phyloP scores from a whole-genome alignment of 1,284 basidiomycete genomes.

The Ceratobasidium sp. region DNA sequence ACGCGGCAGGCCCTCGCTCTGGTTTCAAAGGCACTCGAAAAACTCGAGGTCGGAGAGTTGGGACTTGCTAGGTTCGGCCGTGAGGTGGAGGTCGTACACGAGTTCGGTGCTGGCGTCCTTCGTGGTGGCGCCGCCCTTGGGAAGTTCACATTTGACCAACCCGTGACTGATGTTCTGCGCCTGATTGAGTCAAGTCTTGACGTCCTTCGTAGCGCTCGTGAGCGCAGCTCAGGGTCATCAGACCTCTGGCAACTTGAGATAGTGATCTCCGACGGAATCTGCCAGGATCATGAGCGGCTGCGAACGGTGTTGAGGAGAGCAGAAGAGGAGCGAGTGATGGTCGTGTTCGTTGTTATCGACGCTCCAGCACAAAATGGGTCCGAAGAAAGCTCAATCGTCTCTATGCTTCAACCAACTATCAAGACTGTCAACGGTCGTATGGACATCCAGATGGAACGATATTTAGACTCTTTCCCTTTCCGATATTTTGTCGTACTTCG shows the following conservation, averaged over 20 bases:
- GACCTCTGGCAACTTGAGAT: slow-evolving; percentile 99
- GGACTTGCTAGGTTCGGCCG: slow-evolving; percentile 93
- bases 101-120: slow-evolving; percentile 71
- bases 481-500: slow-evolving; percentile 96
- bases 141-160: slow-evolving; percentile 89
- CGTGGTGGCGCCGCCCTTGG: slow-evolving; percentile 49
- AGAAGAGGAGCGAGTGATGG: slow-evolving; percentile 91
- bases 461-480: slow-evolving; percentile 97
- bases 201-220: slow-evolving; percentile 79
- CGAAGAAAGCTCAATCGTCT: slow-evolving; percentile 81
- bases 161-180: slow-evolving; percentile 87
- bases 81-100: slow-evolving; percentile 87
- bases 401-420: slow-evolving; percentile 93
- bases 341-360: slow-evolving; percentile 97
- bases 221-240: slow-evolving; percentile 69
- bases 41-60: slow-evolving; percentile 94
- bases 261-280: slow-evolving; percentile 98
- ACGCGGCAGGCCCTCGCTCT: slow-evolving; percentile 95
- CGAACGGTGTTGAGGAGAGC: slow-evolving; percentile 85
- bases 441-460: slow-evolving; percentile 90
- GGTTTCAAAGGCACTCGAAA: slow-evolving; percentile 89
- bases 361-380: slow-evolving; percentile 57
- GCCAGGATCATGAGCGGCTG: slow-evolving; percentile 92
- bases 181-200: slow-evolving; percentile 87
- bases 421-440: slow-evolving; percentile 84